Evolutionary conservation across 352 stramenopile species (phyloP), one percentile per base, ranked within the genome.

Genomic region (Pythium sp.): DNA sequence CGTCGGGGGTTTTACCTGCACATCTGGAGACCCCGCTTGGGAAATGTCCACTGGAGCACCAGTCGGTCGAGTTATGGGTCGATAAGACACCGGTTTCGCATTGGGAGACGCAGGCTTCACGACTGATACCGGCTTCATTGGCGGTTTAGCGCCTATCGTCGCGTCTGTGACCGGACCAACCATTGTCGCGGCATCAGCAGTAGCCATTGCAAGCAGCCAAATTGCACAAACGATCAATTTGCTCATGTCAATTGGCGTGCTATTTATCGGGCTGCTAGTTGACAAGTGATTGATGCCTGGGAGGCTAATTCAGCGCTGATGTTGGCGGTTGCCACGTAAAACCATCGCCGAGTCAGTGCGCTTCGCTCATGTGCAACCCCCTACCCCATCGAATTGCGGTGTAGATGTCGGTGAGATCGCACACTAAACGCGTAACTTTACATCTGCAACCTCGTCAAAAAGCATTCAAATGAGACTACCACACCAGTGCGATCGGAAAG

Each of bases 291-390:
- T 58, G 53, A 8, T 41, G 12, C 26, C 24, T 34, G 12, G 53
- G 20, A 58, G 53, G 53, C 26, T 41, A 38, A 58, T 58, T 58
- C 53, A 24, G 8, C 53, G 36, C 20, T 38, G 53, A 58, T 18
- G 53, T 15, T 38, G 53, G 24, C 26, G 30, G 14, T 24, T 20
- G 32, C 5, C 28, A 5, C 53, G 24, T 26, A 28, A 32, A 57
- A 57, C 11, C 22, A 57, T n/a, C 51, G 12, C 24, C 28, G 15
- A 47, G 38, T n/a, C 38, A 47, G 38, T 20, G 14, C 14, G 38
- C 38, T 47, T 18, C 12, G 38, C 14, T 20, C 38, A 47, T 47
- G 3, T 7, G 14, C 38, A 47, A 47, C 38, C 38, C 36, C 36
- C 14, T 43, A 9, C 11, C 36, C 11, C 36, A 43, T 43, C 11